A percentile compares a stretch with the other conserved stretches of the same genome.
These are phyloP conservation scores for Candida krabiensis DNA, from an alignment of 805 yeast species.

Conservation along the genomic window DNA sequence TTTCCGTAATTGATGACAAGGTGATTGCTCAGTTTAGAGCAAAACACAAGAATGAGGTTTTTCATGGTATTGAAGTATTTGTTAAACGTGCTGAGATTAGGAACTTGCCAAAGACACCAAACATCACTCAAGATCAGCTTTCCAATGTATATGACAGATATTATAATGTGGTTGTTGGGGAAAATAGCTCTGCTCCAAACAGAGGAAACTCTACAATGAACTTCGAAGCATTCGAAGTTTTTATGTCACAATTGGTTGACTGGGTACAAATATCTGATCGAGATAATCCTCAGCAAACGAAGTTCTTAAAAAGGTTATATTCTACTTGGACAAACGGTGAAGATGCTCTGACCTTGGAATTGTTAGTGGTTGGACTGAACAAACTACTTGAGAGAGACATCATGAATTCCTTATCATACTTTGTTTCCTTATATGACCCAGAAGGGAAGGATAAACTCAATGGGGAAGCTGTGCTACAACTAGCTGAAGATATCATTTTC, in stretches of 20 bases:
- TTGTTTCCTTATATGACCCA: constrained; percentile 72
- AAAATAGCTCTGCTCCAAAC: constrained; percentile 62
- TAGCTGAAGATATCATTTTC: constrained; percentile 84
- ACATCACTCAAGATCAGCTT: constrained; percentile 56
- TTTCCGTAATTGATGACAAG: constrained; percentile 74
- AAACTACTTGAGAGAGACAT: constrained; percentile 68
- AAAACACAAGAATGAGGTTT: constrained; percentile 71
- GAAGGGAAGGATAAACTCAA: constrained; percentile 60
- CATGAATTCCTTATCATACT: constrained; percentile 74
- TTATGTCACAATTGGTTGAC: constrained; percentile 77
- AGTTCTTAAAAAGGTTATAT: constrained; percentile 65
- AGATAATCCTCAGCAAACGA: constrained; percentile 36
- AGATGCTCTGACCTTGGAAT: constrained; percentile 63
- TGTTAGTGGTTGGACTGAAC: constrained; percentile 73
- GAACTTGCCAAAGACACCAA: constrained; percentile 72
- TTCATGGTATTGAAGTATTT: constrained; percentile 83
- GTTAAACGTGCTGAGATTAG: constrained; percentile 90
- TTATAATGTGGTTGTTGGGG: constrained; percentile 69
- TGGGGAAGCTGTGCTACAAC: constrained; percentile 74
- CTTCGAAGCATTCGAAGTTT: constrained; percentile 65
- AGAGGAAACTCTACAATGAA: constrained; percentile 68
- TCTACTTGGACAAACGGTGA: constrained; percentile 64
- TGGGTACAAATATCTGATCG: constrained; percentile 53
- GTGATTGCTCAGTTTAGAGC: constrained; percentile 67
- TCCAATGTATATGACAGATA: constrained; percentile 82